Evolutionary conservation across 2,329 filamentous ascomycete genomes (phyloP).

Genomic region (Ploettnerulaceae sp.): DNA sequence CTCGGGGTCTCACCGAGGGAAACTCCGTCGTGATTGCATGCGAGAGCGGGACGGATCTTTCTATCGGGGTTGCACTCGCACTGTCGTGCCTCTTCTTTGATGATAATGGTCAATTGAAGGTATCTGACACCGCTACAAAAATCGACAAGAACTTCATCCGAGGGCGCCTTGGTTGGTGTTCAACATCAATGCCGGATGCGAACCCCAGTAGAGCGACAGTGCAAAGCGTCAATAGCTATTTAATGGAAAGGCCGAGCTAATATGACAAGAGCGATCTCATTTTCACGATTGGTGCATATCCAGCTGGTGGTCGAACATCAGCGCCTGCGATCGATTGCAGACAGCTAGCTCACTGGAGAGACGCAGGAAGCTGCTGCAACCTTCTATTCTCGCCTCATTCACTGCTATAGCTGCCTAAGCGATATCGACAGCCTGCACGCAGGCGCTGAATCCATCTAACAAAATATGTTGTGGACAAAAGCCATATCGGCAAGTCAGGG

Average conservation of each 20-base stretch:
- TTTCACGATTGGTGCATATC: no score
- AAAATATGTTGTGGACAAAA: no score
- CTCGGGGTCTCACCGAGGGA: neutral
- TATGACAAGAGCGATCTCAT: no score
- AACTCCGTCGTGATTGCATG: slow-evolving; percentile 58
- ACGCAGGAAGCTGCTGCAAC: no score
- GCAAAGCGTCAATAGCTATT: slow-evolving; percentile 85
- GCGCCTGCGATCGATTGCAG: no score
- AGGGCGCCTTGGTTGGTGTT: slow-evolving; percentile 74
- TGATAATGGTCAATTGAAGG: slow-evolving; percentile 47
- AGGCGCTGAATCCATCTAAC: no score
- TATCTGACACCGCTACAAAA: slow-evolving; percentile 5
- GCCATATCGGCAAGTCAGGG: no score
- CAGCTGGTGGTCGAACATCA: no score
- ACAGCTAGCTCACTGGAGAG: no score
- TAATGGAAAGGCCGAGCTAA: slow-evolving; percentile 52
- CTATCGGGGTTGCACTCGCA: slow-evolving; percentile 71
- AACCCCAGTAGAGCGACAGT: slow-evolving; percentile 82
- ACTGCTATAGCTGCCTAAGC: no score
- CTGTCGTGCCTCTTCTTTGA: slow-evolving; percentile 70
- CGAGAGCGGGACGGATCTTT: slow-evolving; percentile 72
- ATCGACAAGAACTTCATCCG: slow-evolving; percentile 76
- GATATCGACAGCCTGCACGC: no score
- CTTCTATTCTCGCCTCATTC: no score
- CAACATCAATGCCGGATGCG: slow-evolving; percentile 69